A percentile compares a stretch with the other conserved stretches of the same genome.
These are phyloP conservation scores for Mortierella polycephala DNA, from an alignment of 371 early-diverging fungal species.

Conservation along the genomic window DNA sequence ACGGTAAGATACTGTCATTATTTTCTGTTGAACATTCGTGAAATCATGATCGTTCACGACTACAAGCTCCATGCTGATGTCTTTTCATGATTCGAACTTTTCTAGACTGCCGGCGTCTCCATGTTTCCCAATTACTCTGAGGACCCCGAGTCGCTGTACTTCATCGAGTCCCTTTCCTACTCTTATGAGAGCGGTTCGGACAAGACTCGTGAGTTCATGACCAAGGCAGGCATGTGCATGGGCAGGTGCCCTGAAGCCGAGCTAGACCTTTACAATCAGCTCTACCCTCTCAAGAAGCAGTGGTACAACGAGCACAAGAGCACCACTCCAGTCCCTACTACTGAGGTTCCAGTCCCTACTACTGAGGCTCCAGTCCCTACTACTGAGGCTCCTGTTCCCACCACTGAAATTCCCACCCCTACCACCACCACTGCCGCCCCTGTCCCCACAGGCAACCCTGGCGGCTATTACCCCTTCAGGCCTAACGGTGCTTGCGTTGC, in stretches of 20 bases:
- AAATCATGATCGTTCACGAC: background rate
- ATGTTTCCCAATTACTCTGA: constrained; percentile 41
- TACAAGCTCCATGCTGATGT: background rate
- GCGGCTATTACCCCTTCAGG: constrained; percentile 21
- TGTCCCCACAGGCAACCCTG: background rate
- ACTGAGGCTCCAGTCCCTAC: background rate
- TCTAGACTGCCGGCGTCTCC: constrained; percentile 35
- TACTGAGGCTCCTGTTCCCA: background rate
- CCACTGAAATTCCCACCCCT: background rate
- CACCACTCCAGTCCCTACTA: background rate
- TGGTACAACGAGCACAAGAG: constrained; percentile 10
- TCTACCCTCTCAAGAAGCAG: constrained; percentile 7
- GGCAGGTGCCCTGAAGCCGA: constrained; percentile 36
- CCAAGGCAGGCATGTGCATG: constrained; percentile 55
- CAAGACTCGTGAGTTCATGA: constrained; percentile 54
- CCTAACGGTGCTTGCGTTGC: constrained; percentile 26
- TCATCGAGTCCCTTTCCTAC: constrained; percentile 46
- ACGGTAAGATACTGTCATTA: constrained; percentile 1
- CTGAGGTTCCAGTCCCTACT: background rate
- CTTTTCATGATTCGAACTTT: background rate
- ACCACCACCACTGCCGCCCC: constrained; percentile 1
- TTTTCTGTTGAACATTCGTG: background rate
- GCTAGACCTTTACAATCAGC: constrained; percentile 28
- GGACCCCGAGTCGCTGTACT: constrained; percentile 53
- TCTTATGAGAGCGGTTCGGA: constrained; percentile 46